These are phyloP conservation scores for Cladophialophora carrionii DNA, from an alignment of 2,329 filamentous ascomycete genomes.

Conservation along the genomic window DNA sequence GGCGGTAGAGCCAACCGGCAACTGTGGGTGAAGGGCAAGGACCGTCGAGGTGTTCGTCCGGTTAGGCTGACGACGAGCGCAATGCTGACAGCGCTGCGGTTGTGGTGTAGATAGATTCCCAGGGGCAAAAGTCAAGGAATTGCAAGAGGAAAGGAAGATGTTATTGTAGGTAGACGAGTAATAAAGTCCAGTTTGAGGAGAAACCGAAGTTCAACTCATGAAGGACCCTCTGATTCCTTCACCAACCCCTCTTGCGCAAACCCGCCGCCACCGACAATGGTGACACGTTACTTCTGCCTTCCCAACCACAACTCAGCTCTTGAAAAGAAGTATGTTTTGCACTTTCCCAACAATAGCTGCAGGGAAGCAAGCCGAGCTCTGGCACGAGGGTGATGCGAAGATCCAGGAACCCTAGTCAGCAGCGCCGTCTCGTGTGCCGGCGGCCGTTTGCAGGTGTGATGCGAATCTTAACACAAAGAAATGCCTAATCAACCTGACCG, in stretches of 20 bases:
- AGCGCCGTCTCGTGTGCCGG: constrained; percentile 8
- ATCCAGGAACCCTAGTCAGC: neutral
- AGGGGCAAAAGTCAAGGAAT: constrained; percentile 29
- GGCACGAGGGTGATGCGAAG: constrained; percentile 16
- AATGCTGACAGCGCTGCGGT: constrained; percentile 17
- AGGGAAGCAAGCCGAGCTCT: neutral
- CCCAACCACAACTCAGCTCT: constrained; percentile 19
- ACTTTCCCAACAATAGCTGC: constrained; percentile 8
- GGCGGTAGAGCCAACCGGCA: constrained; percentile 41
- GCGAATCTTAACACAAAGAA: constrained; percentile 19
- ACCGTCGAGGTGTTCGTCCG: constrained; percentile 13
- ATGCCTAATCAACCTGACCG: neutral
- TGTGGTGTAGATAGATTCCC: constrained; percentile 23
- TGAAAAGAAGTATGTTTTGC: constrained; percentile 10
- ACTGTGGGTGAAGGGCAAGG: constrained; percentile 11
- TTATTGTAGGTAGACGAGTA: constrained; percentile 33
- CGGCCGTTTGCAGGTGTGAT: constrained; percentile 21
- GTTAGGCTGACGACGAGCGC: constrained; percentile 10
- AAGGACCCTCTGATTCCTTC: constrained; percentile 19
- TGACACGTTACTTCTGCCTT: constrained; percentile 14
- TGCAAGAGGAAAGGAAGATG: constrained; percentile 26
- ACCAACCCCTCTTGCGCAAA: constrained; percentile 27
- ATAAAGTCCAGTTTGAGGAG: constrained; percentile 20
- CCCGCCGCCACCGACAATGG: constrained; percentile 21
- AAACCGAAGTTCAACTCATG: constrained; percentile 20